Conservation (phyloP, 2,329 filamentous ascomycete species). For the Neospermospora avenae region DNA sequence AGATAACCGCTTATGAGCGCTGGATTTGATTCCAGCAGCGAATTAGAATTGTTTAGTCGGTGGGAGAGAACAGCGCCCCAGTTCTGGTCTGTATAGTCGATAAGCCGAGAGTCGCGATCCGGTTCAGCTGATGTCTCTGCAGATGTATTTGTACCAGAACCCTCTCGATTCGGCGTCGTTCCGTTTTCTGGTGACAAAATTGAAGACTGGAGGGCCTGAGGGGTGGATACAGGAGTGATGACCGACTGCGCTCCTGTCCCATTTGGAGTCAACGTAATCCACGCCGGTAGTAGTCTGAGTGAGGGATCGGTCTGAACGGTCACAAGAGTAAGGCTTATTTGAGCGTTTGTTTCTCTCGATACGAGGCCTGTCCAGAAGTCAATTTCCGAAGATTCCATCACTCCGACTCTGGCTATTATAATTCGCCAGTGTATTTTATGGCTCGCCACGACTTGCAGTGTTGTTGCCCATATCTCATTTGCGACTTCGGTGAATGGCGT, state of each 20-base stretch:
- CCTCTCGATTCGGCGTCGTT: conserved; percentile 34
- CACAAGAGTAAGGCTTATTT: conserved; percentile 55
- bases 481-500: conserved; percentile 61
- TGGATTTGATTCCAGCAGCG: conserved; percentile 52
- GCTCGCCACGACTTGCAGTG: conserved; percentile 66
- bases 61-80: conserved; percentile 72
- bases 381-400: conserved; percentile 64
- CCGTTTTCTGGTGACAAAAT: conserved; percentile 57
- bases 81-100: conserved; percentile 71
- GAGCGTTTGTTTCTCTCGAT: conserved; percentile 48
- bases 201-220: conserved; percentile 45
- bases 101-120: conserved; percentile 64
- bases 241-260: conserved; percentile 40
- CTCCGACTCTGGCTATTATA: conserved; percentile 68
- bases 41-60: conserved; percentile 57
- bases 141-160: conserved; percentile 34
- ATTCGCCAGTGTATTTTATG: conserved; percentile 75
- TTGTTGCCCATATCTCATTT: conserved; percentile 75
- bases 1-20: conserved; percentile 63
- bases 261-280: conserved; percentile 45
- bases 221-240: conserved; percentile 67
- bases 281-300: conserved; percentile 58
- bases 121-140: conserved; percentile 46
- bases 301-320: conserved; percentile 64
- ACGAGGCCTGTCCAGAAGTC: conserved; percentile 55